phyloP scores from a whole-genome alignment of 2,329 filamentous ascomycete species.

The Talaromyces sp. region DNA sequence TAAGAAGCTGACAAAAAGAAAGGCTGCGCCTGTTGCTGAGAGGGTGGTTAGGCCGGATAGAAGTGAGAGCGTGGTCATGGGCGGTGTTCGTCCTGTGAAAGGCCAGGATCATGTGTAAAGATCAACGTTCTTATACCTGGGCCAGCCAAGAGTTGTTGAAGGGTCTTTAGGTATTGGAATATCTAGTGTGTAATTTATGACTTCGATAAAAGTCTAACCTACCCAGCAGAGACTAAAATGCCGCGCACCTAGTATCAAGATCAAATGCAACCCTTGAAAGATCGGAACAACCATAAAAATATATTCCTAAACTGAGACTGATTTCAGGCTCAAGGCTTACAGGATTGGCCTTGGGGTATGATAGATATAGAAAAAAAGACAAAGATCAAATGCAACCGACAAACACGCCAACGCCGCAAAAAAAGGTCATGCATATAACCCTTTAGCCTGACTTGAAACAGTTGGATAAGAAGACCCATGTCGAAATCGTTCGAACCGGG shows the following conservation, averaged over 20 bases:
- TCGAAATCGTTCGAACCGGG: neutral
- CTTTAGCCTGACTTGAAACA: neutral
- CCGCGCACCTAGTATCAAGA: neutral
- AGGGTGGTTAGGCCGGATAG: neutral
- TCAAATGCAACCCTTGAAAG: neutral
- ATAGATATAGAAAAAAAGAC: neutral
- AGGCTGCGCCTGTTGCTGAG: neutral
- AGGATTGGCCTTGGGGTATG: neutral
- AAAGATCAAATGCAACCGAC: neutral
- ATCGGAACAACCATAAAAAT: neutral
- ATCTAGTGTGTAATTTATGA: neutral
- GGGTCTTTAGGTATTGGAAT: too few species aligned
- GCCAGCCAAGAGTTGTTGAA: too few species aligned
- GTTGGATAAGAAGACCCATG: neutral
- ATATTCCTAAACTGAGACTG: slow-evolving; percentile 4
- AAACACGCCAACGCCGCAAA: slow-evolving; percentile 3
- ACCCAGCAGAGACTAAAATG: neutral
- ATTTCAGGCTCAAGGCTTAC: slow-evolving; percentile 1
- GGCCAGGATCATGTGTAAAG: neutral
- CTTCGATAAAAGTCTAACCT: neutral
- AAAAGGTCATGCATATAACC: slow-evolving; percentile 2
- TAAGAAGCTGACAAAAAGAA: neutral
- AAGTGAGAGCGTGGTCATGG: neutral
- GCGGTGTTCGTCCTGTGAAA: neutral
- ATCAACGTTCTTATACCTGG: neutral